These are phyloP conservation scores for Solanum ossicruentum DNA, from an alignment of 257 asterid species.

Conservation along the genomic window DNA sequence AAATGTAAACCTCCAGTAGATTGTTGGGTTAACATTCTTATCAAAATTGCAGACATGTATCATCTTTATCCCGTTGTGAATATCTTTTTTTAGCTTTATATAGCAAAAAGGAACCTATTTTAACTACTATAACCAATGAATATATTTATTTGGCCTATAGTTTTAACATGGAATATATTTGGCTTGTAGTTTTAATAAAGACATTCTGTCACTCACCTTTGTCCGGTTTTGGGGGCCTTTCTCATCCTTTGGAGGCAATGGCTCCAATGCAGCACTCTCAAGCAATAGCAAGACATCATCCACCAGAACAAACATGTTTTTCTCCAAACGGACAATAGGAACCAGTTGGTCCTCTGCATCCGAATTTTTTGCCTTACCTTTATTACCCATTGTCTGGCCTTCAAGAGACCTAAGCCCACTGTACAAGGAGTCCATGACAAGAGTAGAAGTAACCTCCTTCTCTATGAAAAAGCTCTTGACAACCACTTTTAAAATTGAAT, in stretches of 20 bases:
- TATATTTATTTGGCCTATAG: background rate
- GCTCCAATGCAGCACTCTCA: conserved; percentile 87
- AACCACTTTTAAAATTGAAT: conserved; percentile 63
- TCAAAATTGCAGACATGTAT: background rate
- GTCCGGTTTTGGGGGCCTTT: conserved; percentile 95
- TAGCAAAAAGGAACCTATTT: background rate
- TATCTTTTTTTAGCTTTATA: background rate
- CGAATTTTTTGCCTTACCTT: conserved; percentile 37
- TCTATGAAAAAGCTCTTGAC: conserved; percentile 89
- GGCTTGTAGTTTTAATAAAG: background rate
- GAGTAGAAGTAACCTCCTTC: conserved; percentile 93
- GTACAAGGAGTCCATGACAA: conserved; percentile 92
- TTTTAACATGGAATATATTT: background rate
- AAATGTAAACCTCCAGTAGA: background rate
- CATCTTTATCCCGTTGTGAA: background rate
- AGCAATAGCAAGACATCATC: conserved; percentile 82
- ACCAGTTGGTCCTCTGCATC: conserved; percentile 46
- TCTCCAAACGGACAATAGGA: conserved; percentile 63
- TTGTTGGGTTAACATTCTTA: background rate
- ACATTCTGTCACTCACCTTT: conserved; percentile 36
- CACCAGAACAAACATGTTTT: conserved; percentile 63
- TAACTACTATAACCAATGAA: background rate
- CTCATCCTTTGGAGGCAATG: conserved; percentile 94
- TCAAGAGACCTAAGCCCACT: conserved; percentile 92
- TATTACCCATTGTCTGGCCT: conserved; percentile 67